Conservation (phyloP, 2,329 filamentous ascomycete species). For the Epichloe hybrida region DNA sequence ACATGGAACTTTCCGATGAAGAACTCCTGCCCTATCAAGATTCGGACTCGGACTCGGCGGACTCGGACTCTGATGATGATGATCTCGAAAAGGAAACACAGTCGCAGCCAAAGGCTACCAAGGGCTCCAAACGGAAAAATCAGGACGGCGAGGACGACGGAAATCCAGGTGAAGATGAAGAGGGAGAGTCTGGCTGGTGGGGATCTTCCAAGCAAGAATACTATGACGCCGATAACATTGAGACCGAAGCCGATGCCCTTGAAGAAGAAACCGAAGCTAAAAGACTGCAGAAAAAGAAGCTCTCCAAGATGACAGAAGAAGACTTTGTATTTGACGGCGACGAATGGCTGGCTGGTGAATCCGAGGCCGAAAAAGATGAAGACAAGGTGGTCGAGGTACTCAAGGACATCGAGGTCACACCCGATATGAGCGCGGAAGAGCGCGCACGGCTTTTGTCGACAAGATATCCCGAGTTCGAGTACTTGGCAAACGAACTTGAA, state of each 20-base stretch:
- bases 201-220: slow-evolving; percentile 80
- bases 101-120: slow-evolving; percentile 5
- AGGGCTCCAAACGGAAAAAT: slow-evolving; percentile 19
- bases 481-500: slow-evolving; percentile 66
- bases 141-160: slow-evolving; percentile 36
- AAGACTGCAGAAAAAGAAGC: slow-evolving; percentile 82
- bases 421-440: slow-evolving; percentile 65
- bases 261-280: slow-evolving; percentile 88
- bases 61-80: slow-evolving; percentile 28
- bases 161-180: slow-evolving; percentile 36
- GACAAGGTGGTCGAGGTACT: slow-evolving; percentile 75
- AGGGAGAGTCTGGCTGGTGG: slow-evolving; percentile 61
- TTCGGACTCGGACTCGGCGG: slow-evolving; percentile 7
- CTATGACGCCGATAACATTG: slow-evolving; percentile 70
- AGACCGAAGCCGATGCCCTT: slow-evolving; percentile 55
- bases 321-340: slow-evolving; percentile 89
- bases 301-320: slow-evolving; percentile 76
- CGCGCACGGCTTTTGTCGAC: slow-evolving; percentile 60
- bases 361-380: slow-evolving; percentile 34
- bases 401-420: slow-evolving; percentile 67
- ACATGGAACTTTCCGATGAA: slow-evolving; percentile 49
- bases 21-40: slow-evolving; percentile 39
- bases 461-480: slow-evolving; percentile 86
- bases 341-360: slow-evolving; percentile 59
- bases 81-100: slow-evolving; percentile 13